Evolutionary conservation across 2,329 filamentous ascomycete genomes (phyloP).

Genomic region (Cordyceps cicadae): DNA sequence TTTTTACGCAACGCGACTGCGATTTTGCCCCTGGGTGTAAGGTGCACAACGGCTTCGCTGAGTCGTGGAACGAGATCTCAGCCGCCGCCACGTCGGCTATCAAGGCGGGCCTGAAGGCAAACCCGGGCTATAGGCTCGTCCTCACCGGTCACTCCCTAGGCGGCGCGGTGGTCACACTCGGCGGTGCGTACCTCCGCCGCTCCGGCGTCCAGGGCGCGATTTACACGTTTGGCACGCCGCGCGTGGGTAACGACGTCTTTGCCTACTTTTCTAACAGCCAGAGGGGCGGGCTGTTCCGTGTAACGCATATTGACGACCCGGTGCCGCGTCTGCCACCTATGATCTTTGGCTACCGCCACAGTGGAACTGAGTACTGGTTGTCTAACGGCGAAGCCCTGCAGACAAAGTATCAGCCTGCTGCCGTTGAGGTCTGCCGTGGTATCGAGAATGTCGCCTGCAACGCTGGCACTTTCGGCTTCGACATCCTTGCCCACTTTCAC

Average conservation of each 20-base stretch:
- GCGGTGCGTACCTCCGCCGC: constrained; percentile 45
- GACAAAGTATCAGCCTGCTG: constrained; percentile 28
- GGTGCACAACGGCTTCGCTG: constrained; percentile 50
- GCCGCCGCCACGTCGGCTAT: constrained; percentile 35
- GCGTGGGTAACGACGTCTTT: constrained; percentile 52
- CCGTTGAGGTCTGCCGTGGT: constrained; percentile 42
- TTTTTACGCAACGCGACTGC: constrained; percentile 24
- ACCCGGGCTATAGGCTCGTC: constrained; percentile 48
- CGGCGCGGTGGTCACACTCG: constrained; percentile 54
- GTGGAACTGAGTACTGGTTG: constrained; percentile 62
- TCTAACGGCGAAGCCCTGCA: constrained; percentile 25
- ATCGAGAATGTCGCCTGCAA: constrained; percentile 42
- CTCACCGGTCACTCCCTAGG: constrained; percentile 63
- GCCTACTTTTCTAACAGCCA: constrained; percentile 46
- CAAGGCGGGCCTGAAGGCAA: constrained; percentile 30
- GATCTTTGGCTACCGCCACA: constrained; percentile 53
- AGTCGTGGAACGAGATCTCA: constrained; percentile 49
- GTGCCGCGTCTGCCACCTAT: constrained; percentile 59
- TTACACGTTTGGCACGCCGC: constrained; percentile 60
- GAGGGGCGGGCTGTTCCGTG: constrained; percentile 46
- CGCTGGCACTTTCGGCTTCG: constrained; percentile 35
- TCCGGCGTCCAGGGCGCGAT: constrained; percentile 41
- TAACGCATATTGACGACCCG: constrained; percentile 60
- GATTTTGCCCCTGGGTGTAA: constrained; percentile 34
- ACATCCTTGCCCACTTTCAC: constrained; percentile 37